Evolutionary conservation across 108 stramenopile genomes (phyloP).

Genomic region (Nitzschia palea): DNA sequence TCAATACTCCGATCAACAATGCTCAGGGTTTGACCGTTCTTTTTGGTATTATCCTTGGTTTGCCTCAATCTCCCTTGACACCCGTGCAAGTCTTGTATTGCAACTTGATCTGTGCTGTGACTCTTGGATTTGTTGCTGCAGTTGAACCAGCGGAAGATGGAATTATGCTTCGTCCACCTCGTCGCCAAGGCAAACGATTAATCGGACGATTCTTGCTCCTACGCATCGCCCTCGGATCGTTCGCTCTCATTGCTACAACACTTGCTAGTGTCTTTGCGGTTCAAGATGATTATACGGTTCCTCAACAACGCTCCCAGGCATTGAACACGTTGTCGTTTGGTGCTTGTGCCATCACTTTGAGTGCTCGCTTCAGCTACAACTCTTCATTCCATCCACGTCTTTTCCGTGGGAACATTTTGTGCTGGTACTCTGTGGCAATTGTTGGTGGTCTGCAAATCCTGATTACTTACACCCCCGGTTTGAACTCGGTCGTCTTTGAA

Average conservation of each 20-base stretch:
- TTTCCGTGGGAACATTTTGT: slow-evolving; percentile 62
- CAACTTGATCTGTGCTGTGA: slow-evolving; percentile 86
- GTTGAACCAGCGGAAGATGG: slow-evolving; percentile 86
- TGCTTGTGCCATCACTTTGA: slow-evolving; percentile 72
- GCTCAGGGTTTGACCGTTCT: slow-evolving; percentile 77
- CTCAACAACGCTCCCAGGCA: slow-evolving; percentile 47
- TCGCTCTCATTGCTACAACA: slow-evolving; percentile 46
- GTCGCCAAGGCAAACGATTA: slow-evolving; percentile 74
- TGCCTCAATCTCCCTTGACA: slow-evolving; percentile 60
- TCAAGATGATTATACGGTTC: slow-evolving; percentile 22
- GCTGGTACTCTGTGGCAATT: slow-evolving; percentile 55
- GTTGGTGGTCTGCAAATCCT: slow-evolving; percentile 57
- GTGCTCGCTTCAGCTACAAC: slow-evolving; percentile 78
- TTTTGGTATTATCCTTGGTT: slow-evolving; percentile 61
- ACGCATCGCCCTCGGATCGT: slow-evolving; percentile 65
- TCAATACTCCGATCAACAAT: slow-evolving; percentile 88
- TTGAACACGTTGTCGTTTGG: slow-evolving; percentile 82
- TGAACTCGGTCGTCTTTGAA: slow-evolving; percentile 73
- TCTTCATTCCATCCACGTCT: slow-evolving; percentile 55
- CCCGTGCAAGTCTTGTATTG: slow-evolving; percentile 80
- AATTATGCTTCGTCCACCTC: slow-evolving; percentile 74
- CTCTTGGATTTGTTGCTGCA: slow-evolving; percentile 81
- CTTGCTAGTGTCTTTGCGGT: slow-evolving; percentile 58
- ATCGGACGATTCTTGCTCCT: slow-evolving; percentile 80
- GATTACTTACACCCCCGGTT: slow-evolving; percentile 81